Conservation (phyloP, 139 green algal species). For the Chlorella ohadii region DNA sequence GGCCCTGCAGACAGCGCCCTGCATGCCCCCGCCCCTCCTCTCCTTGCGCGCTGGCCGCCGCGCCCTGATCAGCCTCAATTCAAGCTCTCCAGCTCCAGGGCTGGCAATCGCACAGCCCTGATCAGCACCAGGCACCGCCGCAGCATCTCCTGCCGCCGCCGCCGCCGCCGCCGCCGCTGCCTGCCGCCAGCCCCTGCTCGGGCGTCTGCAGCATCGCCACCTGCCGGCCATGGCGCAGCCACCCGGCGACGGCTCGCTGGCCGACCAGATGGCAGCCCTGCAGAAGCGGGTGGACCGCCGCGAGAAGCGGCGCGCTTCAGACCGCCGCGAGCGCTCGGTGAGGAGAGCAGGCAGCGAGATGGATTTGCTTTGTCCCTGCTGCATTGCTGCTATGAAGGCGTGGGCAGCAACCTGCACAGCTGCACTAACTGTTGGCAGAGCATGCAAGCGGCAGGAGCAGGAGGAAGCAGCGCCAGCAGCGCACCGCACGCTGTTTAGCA, state of each 20-base stretch:
- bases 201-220: no score
- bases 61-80: no score
- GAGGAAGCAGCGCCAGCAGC: not conserved
- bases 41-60: not conserved
- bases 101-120: no score
- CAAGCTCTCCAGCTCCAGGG: no score
- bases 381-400: no score
- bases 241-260: not conserved
- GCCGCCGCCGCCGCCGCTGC: not conserved
- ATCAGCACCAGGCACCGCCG: no score
- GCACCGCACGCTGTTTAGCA: not conserved
- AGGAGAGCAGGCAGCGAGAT: no score
- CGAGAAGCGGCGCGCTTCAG: not conserved
- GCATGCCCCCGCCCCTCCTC: not conserved
- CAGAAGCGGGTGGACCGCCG: slow-evolving; percentile 18
- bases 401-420: no score
- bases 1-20: no score
- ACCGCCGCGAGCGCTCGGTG: not conserved
- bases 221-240: not conserved
- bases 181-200: not conserved
- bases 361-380: no score
- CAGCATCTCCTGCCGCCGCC: no score
- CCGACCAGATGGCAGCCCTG: slow-evolving; percentile 18
- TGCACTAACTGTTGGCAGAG: not conserved
- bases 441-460: not conserved